Percentiles rank a stretch among this genome's conserved stretches.
These are phyloP conservation scores for Monilinia laxa DNA, from an alignment of 2,329 filamentous ascomycete genomes.

Conservation along the genomic window DNA sequence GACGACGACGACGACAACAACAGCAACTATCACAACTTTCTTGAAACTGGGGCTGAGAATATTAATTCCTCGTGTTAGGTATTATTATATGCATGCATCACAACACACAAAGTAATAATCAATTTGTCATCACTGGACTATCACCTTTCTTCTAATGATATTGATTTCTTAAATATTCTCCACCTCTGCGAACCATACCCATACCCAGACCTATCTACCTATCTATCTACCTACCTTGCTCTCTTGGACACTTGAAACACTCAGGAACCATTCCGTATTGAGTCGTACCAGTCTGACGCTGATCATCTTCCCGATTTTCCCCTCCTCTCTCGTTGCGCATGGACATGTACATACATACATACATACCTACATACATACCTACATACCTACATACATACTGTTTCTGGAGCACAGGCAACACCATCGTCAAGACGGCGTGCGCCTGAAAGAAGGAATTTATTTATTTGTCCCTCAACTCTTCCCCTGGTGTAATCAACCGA, in stretches of 20 bases:
- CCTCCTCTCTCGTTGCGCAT: slow-evolving; percentile 26
- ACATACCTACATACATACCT: too few species aligned
- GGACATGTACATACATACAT: slow-evolving; percentile 10
- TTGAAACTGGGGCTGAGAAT: not conserved
- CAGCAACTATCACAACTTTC: too few species aligned
- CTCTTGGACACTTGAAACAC: not conserved
- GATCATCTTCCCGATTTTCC: not conserved
- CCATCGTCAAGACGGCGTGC: slow-evolving; percentile 24
- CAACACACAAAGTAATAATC: not conserved
- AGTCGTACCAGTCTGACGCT: slow-evolving; percentile 6
- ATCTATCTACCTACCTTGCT: too few species aligned
- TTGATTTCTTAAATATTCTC: not conserved
- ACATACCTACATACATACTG: not conserved
- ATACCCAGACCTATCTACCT: too few species aligned
- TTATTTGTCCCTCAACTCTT: slow-evolving; percentile 30
- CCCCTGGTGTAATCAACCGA: slow-evolving; percentile 27
- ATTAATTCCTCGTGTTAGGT: not conserved
- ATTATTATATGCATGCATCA: not conserved
- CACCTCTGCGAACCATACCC: not conserved
- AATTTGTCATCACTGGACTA: not conserved
- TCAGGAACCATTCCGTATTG: not conserved
- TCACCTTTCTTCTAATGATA: not conserved
- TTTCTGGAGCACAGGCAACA: slow-evolving; percentile 21
- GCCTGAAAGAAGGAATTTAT: slow-evolving; percentile 11
- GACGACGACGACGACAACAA: too few species aligned